Base-by-base conservation (phyloP, 2,329 filamentous ascomycete species). In the Stagonosporopsis tanaceti region DNA sequence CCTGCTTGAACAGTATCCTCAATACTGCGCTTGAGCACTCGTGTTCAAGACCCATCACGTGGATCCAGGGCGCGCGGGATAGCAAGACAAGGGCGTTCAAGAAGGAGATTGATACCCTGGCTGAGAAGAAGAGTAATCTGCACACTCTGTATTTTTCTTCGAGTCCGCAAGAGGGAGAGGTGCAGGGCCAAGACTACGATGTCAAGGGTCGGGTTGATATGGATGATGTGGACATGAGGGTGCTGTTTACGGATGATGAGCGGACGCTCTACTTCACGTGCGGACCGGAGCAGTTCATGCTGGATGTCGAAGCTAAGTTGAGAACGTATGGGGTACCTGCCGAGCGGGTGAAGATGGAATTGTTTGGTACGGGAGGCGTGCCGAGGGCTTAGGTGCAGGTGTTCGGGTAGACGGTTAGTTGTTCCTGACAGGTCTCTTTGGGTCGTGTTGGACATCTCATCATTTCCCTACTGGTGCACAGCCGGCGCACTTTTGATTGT, bases 211-310 rank as follows among this genome's bases (percentile, higher is more conserved):
- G 85, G 7, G 76, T 91, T 15, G 80, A 87, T 55, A 72, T 93
- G n/a, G 74, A 78, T 30, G 81, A 79, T 52, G 70, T 91, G 35
- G 81, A 85, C 61, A 71, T 76, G 24, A 78, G 84, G 0, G 79
- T 85, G 42, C 76, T 93, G n/a, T 85, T 82, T 63, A 70, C 88
- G 1, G 77, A 80, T 20, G 78, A 89, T 64, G 47, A 74, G 0
- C 76, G 76, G 40, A 81, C 90, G 0, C 80, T 87, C 67, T 93
- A 92, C 73, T 93, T 85, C 65, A 77, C 91, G 50, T 93, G 91
- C 68, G 91, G 90, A 0, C 90, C 90, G 0, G 81, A 82, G 58
- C 70, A 73, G 7, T 93, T 92, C 79, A 93, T 93, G 91, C 66
- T 81, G 9, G 83, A 85, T 35, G 78, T 85, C 22, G 79, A 85